Evolutionary conservation across 2,329 filamentous ascomycete genomes (phyloP).

Genomic region (Xylaria digitata): DNA sequence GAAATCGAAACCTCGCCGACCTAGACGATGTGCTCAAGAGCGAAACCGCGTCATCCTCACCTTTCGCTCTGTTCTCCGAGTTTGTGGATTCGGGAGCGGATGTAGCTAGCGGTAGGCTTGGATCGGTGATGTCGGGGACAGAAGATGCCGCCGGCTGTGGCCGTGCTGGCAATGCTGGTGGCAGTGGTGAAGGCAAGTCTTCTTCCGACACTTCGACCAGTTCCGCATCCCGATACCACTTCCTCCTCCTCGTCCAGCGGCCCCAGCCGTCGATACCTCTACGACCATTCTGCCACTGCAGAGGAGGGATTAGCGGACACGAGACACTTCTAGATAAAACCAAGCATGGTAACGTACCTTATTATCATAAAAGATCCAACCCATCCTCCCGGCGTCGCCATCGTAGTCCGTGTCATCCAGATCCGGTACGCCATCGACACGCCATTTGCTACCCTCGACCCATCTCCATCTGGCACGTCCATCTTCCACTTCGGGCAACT

Average conservation of each 20-base stretch:
- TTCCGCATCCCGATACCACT: slow-evolving; percentile 97
- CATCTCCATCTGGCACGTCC: slow-evolving; percentile 75
- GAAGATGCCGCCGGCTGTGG: slow-evolving; percentile 43
- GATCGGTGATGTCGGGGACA: slow-evolving; percentile 37
- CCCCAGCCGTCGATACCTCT: slow-evolving; percentile 91
- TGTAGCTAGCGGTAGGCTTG: neutral
- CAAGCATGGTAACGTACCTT: slow-evolving; percentile 70
- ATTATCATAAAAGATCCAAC: slow-evolving; percentile 98
- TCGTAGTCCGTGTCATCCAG: slow-evolving; percentile 64
- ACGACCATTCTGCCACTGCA: slow-evolving; percentile 87
- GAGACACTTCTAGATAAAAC: neutral
- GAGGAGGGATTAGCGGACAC: slow-evolving; percentile 21
- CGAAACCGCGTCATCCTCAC: slow-evolving; percentile 48
- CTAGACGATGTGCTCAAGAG: slow-evolving; percentile 50
- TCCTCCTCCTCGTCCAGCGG: slow-evolving; percentile 89
- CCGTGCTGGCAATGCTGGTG: slow-evolving; percentile 47
- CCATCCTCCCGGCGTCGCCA: slow-evolving; percentile 72
- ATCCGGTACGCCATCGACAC: slow-evolving; percentile 78
- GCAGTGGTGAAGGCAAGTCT: slow-evolving; percentile 42
- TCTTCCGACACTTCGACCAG: slow-evolving; percentile 76
- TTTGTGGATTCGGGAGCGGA: slow-evolving; percentile 31
- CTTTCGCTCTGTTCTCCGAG: slow-evolving; percentile 35
- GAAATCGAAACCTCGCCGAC: slow-evolving; percentile 44
- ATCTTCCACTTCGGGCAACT: slow-evolving; percentile 71
- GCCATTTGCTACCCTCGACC: slow-evolving; percentile 88